A percentile compares a stretch with the other conserved stretches of the same genome.
These are phyloP conservation scores for Fragaria iinumae DNA, from an alignment of 306 rosid species.

Conservation along the genomic window DNA sequence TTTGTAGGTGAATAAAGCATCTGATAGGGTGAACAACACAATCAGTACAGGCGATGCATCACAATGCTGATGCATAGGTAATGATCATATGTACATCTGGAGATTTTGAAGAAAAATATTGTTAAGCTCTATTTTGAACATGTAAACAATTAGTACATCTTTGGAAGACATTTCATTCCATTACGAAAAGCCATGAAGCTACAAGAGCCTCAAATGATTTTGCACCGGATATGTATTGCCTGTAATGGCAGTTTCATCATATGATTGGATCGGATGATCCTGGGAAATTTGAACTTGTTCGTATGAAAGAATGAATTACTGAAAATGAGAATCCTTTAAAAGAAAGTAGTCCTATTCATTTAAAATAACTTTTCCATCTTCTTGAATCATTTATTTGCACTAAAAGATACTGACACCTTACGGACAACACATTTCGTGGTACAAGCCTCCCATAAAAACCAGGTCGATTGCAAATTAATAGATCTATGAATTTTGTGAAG, in stretches of 20 bases:
- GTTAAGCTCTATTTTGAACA: background rate
- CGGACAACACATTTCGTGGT: no score
- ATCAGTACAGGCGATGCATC: background rate
- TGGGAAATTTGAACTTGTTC: background rate
- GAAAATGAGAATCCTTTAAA: background rate
- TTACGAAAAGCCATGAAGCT: background rate
- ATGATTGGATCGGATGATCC: background rate
- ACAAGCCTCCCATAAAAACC: no score
- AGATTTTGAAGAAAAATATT: background rate
- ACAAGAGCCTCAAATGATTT: background rate
- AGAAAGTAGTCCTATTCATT: background rate
- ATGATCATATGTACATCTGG: background rate
- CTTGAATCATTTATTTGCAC: no score
- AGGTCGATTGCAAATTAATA: no score
- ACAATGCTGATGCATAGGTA: background rate
- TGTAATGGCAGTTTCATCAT: background rate
- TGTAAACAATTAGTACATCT: background rate
- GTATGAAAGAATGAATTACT: background rate
- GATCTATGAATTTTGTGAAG: no score
- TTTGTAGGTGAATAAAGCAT: conserved; percentile 35
- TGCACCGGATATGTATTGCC: background rate
- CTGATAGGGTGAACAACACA: conserved; percentile 23
- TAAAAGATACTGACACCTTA: no score
- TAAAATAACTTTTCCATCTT: no score
- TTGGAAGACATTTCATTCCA: background rate